phyloP scores from a whole-genome alignment of 176 grass and related monocot species.

The Thalia dealbata region DNA sequence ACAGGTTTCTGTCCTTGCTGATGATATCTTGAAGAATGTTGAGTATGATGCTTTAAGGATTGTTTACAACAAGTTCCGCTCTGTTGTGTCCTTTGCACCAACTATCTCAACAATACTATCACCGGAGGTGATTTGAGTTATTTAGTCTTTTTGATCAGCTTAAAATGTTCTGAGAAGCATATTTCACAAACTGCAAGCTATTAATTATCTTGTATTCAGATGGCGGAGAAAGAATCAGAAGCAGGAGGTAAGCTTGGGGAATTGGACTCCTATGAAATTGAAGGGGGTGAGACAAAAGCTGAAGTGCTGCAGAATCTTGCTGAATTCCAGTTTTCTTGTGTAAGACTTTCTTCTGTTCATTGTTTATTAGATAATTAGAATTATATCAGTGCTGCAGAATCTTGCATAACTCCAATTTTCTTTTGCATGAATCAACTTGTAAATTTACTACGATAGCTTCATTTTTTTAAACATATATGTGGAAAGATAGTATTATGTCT shows the following conservation, averaged over 20 bases:
- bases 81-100: conserved; percentile 79
- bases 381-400: background rate
- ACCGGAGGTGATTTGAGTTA: conserved; percentile 49
- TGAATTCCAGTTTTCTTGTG: conserved; percentile 94
- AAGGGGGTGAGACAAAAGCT: conserved; percentile 94
- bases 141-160: background rate
- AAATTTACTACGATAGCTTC: background rate
- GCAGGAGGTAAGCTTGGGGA: conserved; percentile 64
- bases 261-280: conserved; percentile 83
- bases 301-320: conserved; percentile 87
- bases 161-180: background rate
- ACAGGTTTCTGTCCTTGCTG: conserved; percentile 75
- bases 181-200: background rate
- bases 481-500: background rate
- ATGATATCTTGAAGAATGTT: conserved; percentile 96
- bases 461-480: background rate
- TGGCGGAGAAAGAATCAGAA: conserved; percentile 70
- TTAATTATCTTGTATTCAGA: conserved; percentile 21
- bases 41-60: conserved; percentile 83
- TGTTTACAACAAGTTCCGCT: conserved; percentile 85
- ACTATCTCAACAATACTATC: conserved; percentile 75
- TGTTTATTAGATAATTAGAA: background rate
- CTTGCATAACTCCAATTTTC: no score
- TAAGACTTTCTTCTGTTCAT: conserved; percentile 32
- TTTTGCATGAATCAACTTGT: background rate